A percentile compares a stretch with the other conserved stretches of the same genome.
Evolutionary conservation across 140 eudicot genomes (phyloP).

Genomic region (Ambrosia hybrid): DNA sequence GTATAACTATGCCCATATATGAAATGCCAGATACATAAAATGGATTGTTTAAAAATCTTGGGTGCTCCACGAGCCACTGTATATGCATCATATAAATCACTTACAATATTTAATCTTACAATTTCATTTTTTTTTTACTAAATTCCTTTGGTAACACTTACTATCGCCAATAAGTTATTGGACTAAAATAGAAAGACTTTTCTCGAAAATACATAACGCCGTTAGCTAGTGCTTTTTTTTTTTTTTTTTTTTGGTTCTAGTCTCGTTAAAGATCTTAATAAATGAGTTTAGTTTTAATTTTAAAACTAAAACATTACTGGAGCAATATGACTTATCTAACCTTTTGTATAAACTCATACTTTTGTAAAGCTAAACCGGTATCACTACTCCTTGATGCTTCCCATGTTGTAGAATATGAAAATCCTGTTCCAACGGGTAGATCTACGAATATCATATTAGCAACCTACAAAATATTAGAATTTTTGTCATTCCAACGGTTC

Average conservation of each 20-base stretch:
- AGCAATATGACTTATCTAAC: background rate
- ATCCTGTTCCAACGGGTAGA: slow-evolving; percentile 27
- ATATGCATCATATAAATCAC: background rate
- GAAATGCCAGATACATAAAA: slow-evolving; percentile 32
- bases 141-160: too few relatives aligned
- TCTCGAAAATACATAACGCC: too few relatives aligned
- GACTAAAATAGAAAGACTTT: too few relatives aligned
- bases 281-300: too few relatives aligned
- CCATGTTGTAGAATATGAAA: slow-evolving; percentile 20
- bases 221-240: background rate
- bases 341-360: slow-evolving; percentile 22
- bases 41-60: slow-evolving; percentile 36
- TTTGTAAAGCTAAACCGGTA: slow-evolving; percentile 10
- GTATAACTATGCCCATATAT: slow-evolving; percentile 29
- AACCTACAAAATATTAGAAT: slow-evolving; percentile 8
- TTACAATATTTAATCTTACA: background rate
- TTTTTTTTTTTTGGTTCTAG: background rate
- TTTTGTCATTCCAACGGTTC: background rate
- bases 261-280: background rate
- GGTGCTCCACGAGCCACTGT: slow-evolving; percentile 60
- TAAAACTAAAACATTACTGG: too few relatives aligned
- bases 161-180: too few relatives aligned
- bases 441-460: slow-evolving; percentile 30
- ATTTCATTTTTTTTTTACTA: too few relatives aligned
- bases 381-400: slow-evolving; percentile 26